Conservation (phyloP, 2,329 filamentous ascomycete genomes). For the Ceratocystis smalleyi region DNA sequence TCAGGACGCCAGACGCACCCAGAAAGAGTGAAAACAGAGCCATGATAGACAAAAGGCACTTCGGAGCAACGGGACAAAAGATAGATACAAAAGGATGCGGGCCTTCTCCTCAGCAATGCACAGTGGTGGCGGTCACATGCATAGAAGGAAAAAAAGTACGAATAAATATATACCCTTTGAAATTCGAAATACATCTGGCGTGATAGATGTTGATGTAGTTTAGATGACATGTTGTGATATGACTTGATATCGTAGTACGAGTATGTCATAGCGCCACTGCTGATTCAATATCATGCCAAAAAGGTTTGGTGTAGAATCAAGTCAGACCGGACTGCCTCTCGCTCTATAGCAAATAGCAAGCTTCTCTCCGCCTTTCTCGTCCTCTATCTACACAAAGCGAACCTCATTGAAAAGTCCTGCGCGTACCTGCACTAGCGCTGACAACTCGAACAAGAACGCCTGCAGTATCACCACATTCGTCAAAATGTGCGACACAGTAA, state of each 20-base stretch:
- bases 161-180: neutral
- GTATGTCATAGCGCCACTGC: too few relatives aligned
- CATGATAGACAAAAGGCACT: too few relatives aligned
- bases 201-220: neutral
- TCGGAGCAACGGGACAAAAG: too few relatives aligned
- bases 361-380: neutral
- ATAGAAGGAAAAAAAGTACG: neutral
- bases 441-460: slow-evolving; percentile 63
- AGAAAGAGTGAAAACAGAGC: too few relatives aligned
- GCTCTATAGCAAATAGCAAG: neutral
- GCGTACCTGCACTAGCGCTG: slow-evolving; percentile 58
- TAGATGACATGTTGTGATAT: neutral
- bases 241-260: neutral
- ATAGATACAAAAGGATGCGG: too few relatives aligned
- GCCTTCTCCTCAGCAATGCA: too few relatives aligned
- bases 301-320: too few relatives aligned
- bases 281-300: too few relatives aligned
- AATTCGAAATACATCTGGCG: neutral
- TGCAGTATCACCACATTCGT: slow-evolving; percentile 69
- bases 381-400: slow-evolving; percentile 32
- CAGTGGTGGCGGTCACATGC: neutral
- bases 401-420: slow-evolving; percentile 65
- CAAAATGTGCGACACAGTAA: slow-evolving; percentile 60
- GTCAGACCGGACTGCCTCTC: too few relatives aligned
- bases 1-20: too few relatives aligned